These are phyloP conservation scores for Leccinum subfulvum DNA, from an alignment of 1,284 basidiomycete genomes.

Conservation along the genomic window DNA sequence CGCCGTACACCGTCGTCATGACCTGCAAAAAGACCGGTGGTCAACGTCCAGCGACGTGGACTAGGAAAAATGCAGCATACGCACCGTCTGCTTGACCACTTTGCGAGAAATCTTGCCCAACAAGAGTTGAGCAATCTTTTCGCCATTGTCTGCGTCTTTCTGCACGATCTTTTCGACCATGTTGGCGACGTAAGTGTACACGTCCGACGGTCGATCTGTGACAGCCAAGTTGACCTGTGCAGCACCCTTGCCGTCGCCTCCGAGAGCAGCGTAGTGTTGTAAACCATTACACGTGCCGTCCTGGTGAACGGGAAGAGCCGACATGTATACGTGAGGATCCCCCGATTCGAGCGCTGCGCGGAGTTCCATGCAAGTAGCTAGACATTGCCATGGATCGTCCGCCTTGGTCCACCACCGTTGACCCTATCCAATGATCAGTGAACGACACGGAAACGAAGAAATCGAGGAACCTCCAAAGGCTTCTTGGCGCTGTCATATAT, in stretches of 20 bases:
- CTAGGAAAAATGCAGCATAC: constrained; percentile 24
- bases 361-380: constrained; percentile 90
- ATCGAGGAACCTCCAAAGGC: constrained; percentile 67
- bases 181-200: constrained; percentile 91
- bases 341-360: constrained; percentile 72
- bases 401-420: constrained; percentile 87
- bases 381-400: constrained; percentile 97
- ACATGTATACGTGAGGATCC: constrained; percentile 72
- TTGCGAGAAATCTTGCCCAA: constrained; percentile 86
- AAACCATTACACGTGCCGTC: constrained; percentile 99
- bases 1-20: constrained; percentile 99
- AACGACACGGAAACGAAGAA: constrained; percentile 1
- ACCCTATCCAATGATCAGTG: constrained; percentile 45
- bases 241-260: constrained; percentile 89
- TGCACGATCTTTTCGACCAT: constrained; percentile 67
- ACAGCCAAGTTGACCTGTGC: constrained; percentile 90
- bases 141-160: constrained; percentile 37
- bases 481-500: constrained; percentile 83
- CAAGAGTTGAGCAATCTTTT: constrained; percentile 63
- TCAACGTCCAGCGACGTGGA: constrained; percentile 8
- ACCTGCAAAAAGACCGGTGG: constrained; percentile 46
- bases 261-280: constrained; percentile 97
- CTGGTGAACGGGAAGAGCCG: constrained; percentile 90
- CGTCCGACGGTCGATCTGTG: constrained; percentile 89
- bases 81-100: constrained; percentile 95